Conservation (phyloP, 2,329 filamentous ascomycete genomes). For the Cyanodermella asteris region DNA sequence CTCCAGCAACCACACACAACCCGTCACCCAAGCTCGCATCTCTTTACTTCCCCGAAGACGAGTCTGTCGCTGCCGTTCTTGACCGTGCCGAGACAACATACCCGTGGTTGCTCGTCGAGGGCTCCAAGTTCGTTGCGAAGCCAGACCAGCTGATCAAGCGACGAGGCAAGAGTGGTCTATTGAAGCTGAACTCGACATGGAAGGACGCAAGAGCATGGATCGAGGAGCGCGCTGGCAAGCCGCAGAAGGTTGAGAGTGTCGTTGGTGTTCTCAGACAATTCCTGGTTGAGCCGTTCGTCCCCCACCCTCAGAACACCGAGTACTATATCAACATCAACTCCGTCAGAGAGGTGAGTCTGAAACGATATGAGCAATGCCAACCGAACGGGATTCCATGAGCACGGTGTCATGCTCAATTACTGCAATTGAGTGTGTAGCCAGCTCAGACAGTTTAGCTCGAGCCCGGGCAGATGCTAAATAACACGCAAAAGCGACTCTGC, state of each 20-base stretch:
- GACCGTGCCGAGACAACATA: conserved; percentile 92
- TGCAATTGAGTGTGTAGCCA: too few species aligned
- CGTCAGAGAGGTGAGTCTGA: conserved; percentile 90
- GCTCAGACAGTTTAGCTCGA: too few species aligned
- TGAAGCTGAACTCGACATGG: conserved; percentile 96
- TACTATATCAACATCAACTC: conserved; percentile 99
- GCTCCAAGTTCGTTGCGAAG: conserved; percentile 91
- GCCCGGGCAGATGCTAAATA: too few species aligned
- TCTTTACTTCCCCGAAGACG: conserved; percentile 80
- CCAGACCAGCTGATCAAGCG: conserved; percentile 99
- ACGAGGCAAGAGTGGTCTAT: conserved; percentile 92
- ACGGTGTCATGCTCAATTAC: too few species aligned
- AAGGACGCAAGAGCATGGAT: conserved; percentile 85
- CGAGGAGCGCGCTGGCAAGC: conserved; percentile 74
- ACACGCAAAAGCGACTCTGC: too few species aligned
- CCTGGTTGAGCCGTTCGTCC: conserved; percentile 95
- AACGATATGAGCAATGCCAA: too few species aligned
- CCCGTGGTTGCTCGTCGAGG: conserved; percentile 73
- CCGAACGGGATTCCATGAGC: too few species aligned
- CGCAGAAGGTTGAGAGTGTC: conserved; percentile 79
- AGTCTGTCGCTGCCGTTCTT: conserved; percentile 60
- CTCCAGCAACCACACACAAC: conserved; percentile 69
- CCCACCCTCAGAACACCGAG: conserved; percentile 83
- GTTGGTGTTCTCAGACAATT: conserved; percentile 81
- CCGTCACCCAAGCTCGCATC: conserved; percentile 74